These are phyloP conservation scores for Citrus sp. DNA, from an alignment of 345 rosid species.

Conservation along the genomic window DNA sequence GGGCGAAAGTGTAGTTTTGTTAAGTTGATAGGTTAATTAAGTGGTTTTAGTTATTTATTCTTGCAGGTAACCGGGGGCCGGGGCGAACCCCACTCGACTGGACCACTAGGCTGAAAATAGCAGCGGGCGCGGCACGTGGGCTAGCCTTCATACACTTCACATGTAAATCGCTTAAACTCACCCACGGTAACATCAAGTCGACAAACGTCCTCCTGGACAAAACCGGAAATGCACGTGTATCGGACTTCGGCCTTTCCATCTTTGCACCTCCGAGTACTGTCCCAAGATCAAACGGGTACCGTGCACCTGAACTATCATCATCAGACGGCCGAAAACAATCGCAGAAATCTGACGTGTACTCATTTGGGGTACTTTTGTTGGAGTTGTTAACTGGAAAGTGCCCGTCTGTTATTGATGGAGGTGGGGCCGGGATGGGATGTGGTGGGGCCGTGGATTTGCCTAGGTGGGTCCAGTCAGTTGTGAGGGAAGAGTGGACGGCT, in stretches of 20 bases:
- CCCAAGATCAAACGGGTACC: constrained; percentile 65
- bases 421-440: constrained; percentile 40
- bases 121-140: constrained; percentile 82
- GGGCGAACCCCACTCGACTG: constrained; percentile 89
- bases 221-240: constrained; percentile 56
- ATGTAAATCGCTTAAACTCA: constrained; percentile 67
- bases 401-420: constrained; percentile 51
- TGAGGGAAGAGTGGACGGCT: constrained; percentile 88
- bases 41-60: neutral
- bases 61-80: constrained; percentile 85
- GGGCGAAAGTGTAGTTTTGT: neutral
- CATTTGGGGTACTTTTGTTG: constrained; percentile 69
- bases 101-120: constrained; percentile 80
- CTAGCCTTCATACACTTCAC: constrained; percentile 66
- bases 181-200: constrained; percentile 85
- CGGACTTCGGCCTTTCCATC: constrained; percentile 64
- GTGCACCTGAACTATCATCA: constrained; percentile 51
- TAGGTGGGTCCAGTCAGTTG: constrained; percentile 76
- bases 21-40: neutral
- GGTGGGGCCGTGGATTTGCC: constrained; percentile 64
- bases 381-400: constrained; percentile 83
- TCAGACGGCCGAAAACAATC: constrained; percentile 45
- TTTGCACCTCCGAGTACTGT: constrained; percentile 38
- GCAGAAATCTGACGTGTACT: constrained; percentile 75
- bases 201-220: constrained; percentile 77